phyloP scores from a whole-genome alignment of 352 stramenopile genomes.

The Phytophthora hybrid region DNA sequence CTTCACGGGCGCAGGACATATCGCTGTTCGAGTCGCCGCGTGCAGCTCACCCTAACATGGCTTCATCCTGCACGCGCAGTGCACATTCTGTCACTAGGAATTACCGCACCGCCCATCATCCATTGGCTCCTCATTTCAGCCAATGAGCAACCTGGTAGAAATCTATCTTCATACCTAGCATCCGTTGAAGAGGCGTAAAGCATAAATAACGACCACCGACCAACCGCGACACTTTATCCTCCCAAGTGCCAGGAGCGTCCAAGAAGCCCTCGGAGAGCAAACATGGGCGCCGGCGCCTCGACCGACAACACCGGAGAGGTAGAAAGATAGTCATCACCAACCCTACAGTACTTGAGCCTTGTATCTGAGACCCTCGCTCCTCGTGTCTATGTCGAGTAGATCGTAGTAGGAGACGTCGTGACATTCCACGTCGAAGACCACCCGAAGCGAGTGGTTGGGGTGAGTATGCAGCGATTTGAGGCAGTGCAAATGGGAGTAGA shows the following conservation, averaged over 20 bases:
- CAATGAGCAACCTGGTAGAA: background rate
- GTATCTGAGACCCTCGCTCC: background rate
- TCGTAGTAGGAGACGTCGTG: conserved; percentile 69
- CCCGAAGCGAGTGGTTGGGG: conserved; percentile 64
- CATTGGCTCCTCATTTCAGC: background rate
- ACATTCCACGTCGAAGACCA: conserved; percentile 57
- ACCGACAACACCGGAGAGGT: conserved; percentile 46
- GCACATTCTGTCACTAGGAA: background rate
- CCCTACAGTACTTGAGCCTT: background rate
- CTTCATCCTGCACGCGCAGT: background rate
- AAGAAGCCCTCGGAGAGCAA: conserved; percentile 11
- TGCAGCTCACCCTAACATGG: background rate
- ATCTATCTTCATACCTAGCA: background rate
- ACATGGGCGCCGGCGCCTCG: conserved; percentile 51
- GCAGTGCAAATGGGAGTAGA: background rate
- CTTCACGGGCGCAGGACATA: background rate
- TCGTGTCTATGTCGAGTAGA: conserved; percentile 34
- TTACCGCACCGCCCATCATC: background rate
- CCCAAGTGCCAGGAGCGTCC: background rate
- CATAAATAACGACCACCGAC: conserved; percentile 6
- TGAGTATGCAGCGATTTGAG: conserved; percentile 24
- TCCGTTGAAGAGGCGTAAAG: background rate
- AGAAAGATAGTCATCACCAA: background rate
- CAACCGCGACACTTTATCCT: background rate
- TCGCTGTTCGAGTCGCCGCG: background rate